A percentile compares a stretch with the other conserved stretches of the same genome.
Evolutionary conservation across 306 rosid genomes (phyloP).

Genomic region (Dryas alaskensis): DNA sequence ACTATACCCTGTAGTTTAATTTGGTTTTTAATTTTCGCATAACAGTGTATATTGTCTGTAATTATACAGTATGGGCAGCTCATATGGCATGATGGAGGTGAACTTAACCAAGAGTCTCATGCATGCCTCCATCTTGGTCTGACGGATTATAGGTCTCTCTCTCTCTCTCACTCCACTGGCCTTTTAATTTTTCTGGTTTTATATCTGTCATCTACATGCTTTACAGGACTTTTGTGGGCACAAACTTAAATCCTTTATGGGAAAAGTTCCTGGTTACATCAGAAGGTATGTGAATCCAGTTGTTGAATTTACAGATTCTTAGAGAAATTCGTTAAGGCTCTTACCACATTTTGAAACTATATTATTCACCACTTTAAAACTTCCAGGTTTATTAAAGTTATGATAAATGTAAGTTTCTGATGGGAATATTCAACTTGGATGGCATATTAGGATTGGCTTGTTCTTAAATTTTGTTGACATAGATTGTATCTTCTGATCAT

Average conservation of each 20-base stretch:
- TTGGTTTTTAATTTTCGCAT: slow-evolving; percentile 11
- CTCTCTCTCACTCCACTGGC: slow-evolving; percentile 22
- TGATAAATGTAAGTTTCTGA: background rate
- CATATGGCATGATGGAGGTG: slow-evolving; percentile 35
- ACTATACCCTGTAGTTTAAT: background rate
- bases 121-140: slow-evolving; percentile 76
- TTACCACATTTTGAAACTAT: background rate
- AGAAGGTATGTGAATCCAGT: slow-evolving; percentile 53
- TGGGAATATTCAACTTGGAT: background rate
- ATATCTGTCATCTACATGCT: slow-evolving; percentile 32
- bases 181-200: slow-evolving; percentile 1
- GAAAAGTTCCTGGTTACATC: slow-evolving; percentile 65
- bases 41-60: background rate
- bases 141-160: slow-evolving; percentile 84
- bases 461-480: slow-evolving; percentile 1
- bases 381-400: background rate
- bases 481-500: slow-evolving; percentile 15
- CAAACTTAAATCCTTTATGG: slow-evolving; percentile 84
- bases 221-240: slow-evolving; percentile 87
- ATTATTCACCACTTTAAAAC: background rate
- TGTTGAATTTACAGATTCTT: background rate
- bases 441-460: background rate
- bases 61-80: slow-evolving; percentile 68
- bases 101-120: slow-evolving; percentile 43
- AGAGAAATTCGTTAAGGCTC: background rate